Percentiles rank a stretch among this genome's conserved stretches.
Conservation (phyloP, 495 filamentous ascomycete genomes). For the Pyrenula aspistea region DNA sequence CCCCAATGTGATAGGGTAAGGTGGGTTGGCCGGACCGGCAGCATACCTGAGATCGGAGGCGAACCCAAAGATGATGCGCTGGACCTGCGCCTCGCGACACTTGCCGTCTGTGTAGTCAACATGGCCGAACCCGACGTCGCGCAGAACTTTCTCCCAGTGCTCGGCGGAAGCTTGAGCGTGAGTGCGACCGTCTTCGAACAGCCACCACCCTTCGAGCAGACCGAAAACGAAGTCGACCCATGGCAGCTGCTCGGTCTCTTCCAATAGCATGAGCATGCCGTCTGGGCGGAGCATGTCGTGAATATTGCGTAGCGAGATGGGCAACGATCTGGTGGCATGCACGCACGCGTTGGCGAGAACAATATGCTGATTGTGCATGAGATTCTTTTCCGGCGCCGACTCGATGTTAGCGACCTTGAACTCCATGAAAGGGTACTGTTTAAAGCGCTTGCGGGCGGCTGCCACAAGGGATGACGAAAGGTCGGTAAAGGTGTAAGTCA, state of each 20-base stretch:
- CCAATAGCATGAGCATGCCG: conserved; percentile 23
- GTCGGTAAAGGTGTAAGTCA: conserved; percentile 31
- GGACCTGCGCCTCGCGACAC: conserved; percentile 4
- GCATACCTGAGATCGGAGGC: not conserved
- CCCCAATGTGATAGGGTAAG: not conserved
- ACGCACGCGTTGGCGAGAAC: conserved; percentile 30
- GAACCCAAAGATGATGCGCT: conserved; percentile 16
- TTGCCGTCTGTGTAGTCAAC: conserved; percentile 12
- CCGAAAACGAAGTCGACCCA: conserved; percentile 22
- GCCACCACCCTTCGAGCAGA: conserved; percentile 25
- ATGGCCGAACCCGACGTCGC: conserved; percentile 6
- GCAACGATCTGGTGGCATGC: conserved; percentile 27
- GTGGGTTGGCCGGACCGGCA: not conserved
- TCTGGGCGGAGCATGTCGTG: conserved; percentile 19
- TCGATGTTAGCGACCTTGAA: conserved; percentile 22
- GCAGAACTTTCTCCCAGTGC: conserved; percentile 8
- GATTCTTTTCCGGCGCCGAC: conserved; percentile 9
- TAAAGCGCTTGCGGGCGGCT: conserved; percentile 16
- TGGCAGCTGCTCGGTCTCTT: conserved; percentile 23
- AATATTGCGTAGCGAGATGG: conserved; percentile 14
- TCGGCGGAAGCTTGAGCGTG: conserved; percentile 11
- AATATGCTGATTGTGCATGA: conserved; percentile 14
- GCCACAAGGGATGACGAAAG: conserved; percentile 23
- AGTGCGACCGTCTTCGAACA: conserved; percentile 15
- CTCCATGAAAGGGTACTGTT: conserved; percentile 13